phyloP scores from a whole-genome alignment of 805 yeast species.

The Starmerella geochares region DNA sequence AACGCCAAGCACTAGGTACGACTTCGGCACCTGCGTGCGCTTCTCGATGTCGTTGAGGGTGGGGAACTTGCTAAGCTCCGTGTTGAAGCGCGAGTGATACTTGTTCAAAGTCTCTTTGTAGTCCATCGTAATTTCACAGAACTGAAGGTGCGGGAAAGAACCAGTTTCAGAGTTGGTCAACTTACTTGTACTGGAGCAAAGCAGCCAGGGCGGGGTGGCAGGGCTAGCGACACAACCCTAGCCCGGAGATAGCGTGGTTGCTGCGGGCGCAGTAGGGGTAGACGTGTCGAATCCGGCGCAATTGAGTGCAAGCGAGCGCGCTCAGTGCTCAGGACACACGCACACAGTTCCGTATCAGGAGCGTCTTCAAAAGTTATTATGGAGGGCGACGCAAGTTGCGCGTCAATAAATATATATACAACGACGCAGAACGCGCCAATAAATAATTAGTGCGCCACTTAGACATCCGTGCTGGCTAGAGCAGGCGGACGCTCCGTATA shows the following conservation, averaged over 20 bases:
- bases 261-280: conserved; percentile 2
- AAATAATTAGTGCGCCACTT: neutral
- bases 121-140: neutral
- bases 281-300: no score
- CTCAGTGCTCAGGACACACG: neutral
- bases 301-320: neutral
- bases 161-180: neutral
- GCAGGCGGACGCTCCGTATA: neutral
- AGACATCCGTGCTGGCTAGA: neutral
- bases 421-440: neutral
- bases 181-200: neutral
- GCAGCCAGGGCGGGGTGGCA: neutral
- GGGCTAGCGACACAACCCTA: neutral
- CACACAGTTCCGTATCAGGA: no score
- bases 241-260: neutral
- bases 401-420: neutral
- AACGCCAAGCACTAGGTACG: conserved; percentile 65
- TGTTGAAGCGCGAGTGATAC: conserved; percentile 19
- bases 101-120: conserved; percentile 4
- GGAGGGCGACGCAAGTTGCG: no score
- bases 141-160: neutral
- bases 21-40: conserved; percentile 51
- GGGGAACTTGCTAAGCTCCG: conserved; percentile 31
- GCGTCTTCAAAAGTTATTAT: no score
- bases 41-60: conserved; percentile 30